Base-by-base conservation (phyloP, 1,139 yeast species). In the Geotrichum carabidarum region DNA sequence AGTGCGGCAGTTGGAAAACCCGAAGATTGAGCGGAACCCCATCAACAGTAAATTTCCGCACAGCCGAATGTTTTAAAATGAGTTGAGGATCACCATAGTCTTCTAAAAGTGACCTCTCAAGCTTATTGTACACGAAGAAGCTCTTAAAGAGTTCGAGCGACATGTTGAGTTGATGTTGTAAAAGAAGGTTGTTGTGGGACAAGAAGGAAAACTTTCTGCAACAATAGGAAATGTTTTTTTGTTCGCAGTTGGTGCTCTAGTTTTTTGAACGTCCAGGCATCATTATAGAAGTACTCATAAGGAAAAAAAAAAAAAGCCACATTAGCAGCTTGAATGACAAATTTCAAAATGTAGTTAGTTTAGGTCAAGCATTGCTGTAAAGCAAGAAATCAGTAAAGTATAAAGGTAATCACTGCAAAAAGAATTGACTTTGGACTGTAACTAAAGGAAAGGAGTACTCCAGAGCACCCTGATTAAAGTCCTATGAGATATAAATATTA, bases 1-100 rank as follows among this genome's bases (percentile, higher is more conserved):
- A 65, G 41, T 71, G 67, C 1, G 71, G 71, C 15, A 67, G 55
- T n/a, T 58, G 59, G 27, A 70, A 62, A 11, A 64, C 60, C 9
- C 73, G 62, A 8, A 69, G 48, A 34, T 51, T 53, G 31, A 63
- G 54, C 30, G 43, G 60, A 47, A 54, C 38, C 37, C 34, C 41
- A 18, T 38, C 42, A 22, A 50, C 43, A 11, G 43, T 42, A 37
- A 54, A 54, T 8, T 38, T 27, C 15, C 51, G 57, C 8, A 44
- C 48, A 22, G 57, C 43, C 15, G 57, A 51, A 51, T 55, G 58
- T 37, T 57, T 57, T 35, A 45, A 43, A 32, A 58, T 55, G 15
- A 57, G 50, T 27, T 54, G 57, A 8, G 56, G 55, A 49, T 59
- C 59, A 27, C 57, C 65, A 38, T 55, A 54, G n/a, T 60, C 61